These are phyloP conservation scores for Antarctomyces pellizariae DNA, from an alignment of 495 filamentous ascomycete genomes.

Conservation along the genomic window DNA sequence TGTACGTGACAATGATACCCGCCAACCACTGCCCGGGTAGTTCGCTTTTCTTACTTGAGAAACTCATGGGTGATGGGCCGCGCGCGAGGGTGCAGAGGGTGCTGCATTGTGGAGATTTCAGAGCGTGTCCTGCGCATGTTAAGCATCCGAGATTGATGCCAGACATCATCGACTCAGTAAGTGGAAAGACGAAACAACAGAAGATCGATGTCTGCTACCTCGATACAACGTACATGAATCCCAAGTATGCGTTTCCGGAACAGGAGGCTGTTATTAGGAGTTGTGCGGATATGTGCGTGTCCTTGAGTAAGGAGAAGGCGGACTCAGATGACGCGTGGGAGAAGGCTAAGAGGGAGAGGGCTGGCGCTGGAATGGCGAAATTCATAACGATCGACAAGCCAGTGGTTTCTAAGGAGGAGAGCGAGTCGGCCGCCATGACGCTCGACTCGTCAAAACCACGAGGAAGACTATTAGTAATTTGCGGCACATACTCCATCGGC, in stretches of 20 bases:
- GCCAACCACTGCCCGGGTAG: conserved; percentile 96
- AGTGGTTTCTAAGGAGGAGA: conserved; percentile 11
- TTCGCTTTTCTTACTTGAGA: conserved; percentile 84
- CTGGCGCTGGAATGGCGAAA: conserved; percentile 34
- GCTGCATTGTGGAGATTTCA: conserved; percentile 88
- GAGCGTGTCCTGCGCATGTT: conserved; percentile 72
- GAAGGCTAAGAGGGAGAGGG: conserved; percentile 22
- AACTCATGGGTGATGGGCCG: conserved; percentile 33
- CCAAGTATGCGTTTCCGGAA: conserved; percentile 81
- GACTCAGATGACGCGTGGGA: conserved; percentile 29
- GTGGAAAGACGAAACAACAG: conserved; percentile 51
- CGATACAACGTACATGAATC: conserved; percentile 91
- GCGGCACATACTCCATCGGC: conserved; percentile 93
- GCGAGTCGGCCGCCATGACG: conserved; percentile 13
- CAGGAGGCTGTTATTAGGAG: conserved; percentile 68
- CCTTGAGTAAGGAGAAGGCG: conserved; percentile 28
- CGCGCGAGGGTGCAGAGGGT: conserved; percentile 44
- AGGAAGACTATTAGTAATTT: conserved; percentile 58
- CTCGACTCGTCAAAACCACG: conserved; percentile 8
- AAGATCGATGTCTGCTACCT: conserved; percentile 87
- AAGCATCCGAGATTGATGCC: conserved; percentile 61
- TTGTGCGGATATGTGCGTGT: conserved; percentile 76
- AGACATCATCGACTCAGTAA: conserved; percentile 39
- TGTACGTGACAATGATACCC: conserved; percentile 77
- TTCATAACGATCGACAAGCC: conserved; percentile 24